These are phyloP conservation scores for Microthyrium microscopicum DNA, from an alignment of 2,329 filamentous ascomycete species.

Conservation along the genomic window DNA sequence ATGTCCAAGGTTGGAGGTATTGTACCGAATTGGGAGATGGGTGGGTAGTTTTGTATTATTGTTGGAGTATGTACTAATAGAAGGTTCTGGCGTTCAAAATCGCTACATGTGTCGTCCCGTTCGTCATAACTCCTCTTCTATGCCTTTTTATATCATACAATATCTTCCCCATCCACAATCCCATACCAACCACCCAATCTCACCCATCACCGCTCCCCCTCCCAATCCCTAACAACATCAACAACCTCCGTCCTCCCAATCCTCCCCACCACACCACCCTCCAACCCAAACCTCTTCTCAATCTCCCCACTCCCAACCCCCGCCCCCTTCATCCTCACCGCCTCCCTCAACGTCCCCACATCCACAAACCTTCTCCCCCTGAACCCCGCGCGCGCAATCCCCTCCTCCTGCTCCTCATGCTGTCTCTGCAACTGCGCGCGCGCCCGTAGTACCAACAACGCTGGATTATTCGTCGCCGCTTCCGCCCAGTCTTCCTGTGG, in stretches of 20 bases:
- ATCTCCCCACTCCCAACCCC: conserved; percentile 3
- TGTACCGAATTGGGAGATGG: no score
- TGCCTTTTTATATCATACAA: no score
- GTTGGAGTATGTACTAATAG: no score
- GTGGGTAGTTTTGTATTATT: no score
- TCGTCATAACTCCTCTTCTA: no score
- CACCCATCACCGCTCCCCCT: no score
- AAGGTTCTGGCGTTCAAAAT: no score
- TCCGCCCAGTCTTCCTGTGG: conserved; percentile 14
- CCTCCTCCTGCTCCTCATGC: conserved; percentile 37
- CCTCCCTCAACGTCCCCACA: conserved; percentile 21
- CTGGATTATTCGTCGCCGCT: conserved; percentile 31
- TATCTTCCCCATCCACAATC: no score
- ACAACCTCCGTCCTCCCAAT: conserved; percentile 6
- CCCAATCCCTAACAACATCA: conserved; percentile 2
- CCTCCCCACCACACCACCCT: conserved; percentile 2
- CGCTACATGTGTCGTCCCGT: no score
- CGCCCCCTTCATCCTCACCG: conserved; percentile 4
- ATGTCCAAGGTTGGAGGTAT: conserved; percentile 4
- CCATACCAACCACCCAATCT: no score
- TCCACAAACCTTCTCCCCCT: conserved; percentile 28
- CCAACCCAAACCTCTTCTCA: conserved; percentile 7
- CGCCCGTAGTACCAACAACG: conserved; percentile 35
- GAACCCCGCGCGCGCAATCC: conserved; percentile 24
- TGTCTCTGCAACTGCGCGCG: conserved; percentile 32